Base-by-base conservation (phyloP, 495 filamentous ascomycete species). In the Usnea hakonensis region DNA sequence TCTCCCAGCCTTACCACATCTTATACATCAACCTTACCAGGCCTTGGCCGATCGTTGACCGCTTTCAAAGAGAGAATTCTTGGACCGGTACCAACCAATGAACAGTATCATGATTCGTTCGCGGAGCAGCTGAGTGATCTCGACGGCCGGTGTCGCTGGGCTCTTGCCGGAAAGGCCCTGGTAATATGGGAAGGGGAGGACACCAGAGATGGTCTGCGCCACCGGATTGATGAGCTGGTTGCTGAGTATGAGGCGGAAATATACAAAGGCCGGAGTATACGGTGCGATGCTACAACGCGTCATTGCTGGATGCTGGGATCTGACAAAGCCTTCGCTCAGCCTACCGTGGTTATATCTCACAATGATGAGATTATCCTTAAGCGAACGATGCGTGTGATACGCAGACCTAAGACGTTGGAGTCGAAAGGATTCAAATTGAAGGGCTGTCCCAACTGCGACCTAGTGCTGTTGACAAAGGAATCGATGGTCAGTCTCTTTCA, bases 291-390 rank as follows among this genome's bases (percentile, higher is more conserved):
- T n/a, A 57, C 54, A 36, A 40, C 36, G n/a, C 21, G 32, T 11
- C 54, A 38, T 57, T 57, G 54, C 33, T 57, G 54, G 54, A 57
- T 57, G 54, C 8, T 57, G 54, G 54, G 54, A 17, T 36, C 32
- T 11, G 33, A 32, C 11, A 57, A 21, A 35, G 36, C 54, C 54
- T 35, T 38, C 23, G 54, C 54, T 36, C 36, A 32, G 19, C 54
- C 54, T 57, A 57, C 54, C 5, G 54, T 57, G 21, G 54, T 57
- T 11, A 57, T 57, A 37, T 38, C n/a, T 35, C 21, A 13, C 23
- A 36, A 40, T 21, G 36, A 21, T 14, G 5, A 36, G 36, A 21
- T 5, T 21, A 26, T 57, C 38, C 54, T 57, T 14, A 38, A 57
- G 54, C 37, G 54, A 21, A 57, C 54, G 36, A 57, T 57, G 54